Conservation (phyloP, 1,284 basidiomycete species). For the Veloporphyrellus conicus region DNA sequence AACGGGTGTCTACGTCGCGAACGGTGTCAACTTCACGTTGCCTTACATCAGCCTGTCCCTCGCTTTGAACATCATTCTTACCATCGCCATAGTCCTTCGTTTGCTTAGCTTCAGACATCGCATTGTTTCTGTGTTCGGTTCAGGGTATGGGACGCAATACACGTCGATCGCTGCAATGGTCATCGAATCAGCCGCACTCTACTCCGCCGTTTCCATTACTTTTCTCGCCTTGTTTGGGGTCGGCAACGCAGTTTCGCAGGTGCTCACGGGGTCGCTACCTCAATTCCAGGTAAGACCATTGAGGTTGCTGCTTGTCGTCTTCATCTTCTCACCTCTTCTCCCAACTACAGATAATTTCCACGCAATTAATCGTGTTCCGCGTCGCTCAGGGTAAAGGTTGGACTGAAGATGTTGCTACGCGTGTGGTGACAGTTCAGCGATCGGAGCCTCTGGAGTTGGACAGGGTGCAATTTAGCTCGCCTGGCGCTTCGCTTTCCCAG, state of each 20-base stretch:
- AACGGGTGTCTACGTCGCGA: conserved; percentile 15
- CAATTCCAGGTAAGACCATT: conserved; percentile 20
- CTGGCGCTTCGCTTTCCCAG: conserved; percentile 1
- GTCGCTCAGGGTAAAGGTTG: conserved; percentile 29
- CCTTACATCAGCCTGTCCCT: conserved; percentile 22
- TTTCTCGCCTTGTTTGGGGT: conserved; percentile 20
- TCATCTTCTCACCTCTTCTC: neutral
- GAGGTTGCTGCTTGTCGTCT: too few relatives aligned
- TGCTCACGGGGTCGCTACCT: conserved; percentile 13
- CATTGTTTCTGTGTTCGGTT: conserved; percentile 9
- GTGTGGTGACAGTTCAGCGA: neutral
- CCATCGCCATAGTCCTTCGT: conserved; percentile 24
- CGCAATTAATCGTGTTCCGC: conserved; percentile 24
- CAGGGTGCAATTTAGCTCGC: conserved; percentile 2
- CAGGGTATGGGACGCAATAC: conserved; percentile 14
- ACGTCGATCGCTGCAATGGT: conserved; percentile 23
- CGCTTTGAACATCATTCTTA: conserved; percentile 23
- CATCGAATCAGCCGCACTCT: conserved; percentile 23
- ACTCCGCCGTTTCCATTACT: conserved; percentile 16
- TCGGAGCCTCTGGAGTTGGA: neutral
- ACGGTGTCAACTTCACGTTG: conserved; percentile 16
- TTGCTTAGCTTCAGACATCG: conserved; percentile 11
- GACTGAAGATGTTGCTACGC: conserved; percentile 12
- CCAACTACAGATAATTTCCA: conserved; percentile 16
- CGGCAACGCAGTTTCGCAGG: conserved; percentile 12